phyloP scores from a whole-genome alignment of 169 alveolate genomes.

The Miamiensis avidus region DNA sequence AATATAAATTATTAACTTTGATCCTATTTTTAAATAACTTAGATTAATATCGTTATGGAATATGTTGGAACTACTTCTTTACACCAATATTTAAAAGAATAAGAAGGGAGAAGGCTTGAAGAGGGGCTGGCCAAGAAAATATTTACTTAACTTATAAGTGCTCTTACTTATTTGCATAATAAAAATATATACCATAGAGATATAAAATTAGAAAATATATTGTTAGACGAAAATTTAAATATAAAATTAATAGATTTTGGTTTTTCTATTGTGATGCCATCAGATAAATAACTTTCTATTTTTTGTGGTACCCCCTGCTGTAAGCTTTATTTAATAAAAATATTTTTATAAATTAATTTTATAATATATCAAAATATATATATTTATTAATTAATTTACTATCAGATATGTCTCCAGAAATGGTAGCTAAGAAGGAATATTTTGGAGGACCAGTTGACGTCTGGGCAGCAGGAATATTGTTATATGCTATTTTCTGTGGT shows the following conservation, averaged over 20 bases:
- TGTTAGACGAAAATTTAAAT: slow-evolving; percentile 49
- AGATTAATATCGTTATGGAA: slow-evolving; percentile 44
- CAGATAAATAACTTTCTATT: slow-evolving; percentile 35
- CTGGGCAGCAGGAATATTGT: slow-evolving; percentile 74
- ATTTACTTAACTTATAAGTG: slow-evolving; percentile 49
- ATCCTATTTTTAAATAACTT: background rate
- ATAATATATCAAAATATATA: background rate
- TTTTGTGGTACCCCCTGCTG: slow-evolving; percentile 68
- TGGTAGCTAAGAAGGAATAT: slow-evolving; percentile 54
- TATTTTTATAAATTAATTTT: no score
- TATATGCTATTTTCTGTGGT: slow-evolving; percentile 69
- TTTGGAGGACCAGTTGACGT: slow-evolving; percentile 57
- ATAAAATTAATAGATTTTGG: slow-evolving; percentile 78
- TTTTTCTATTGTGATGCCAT: slow-evolving; percentile 47
- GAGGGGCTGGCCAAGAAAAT: slow-evolving; percentile 54
- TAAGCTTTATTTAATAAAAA: background rate
- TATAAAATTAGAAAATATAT: slow-evolving; percentile 74
- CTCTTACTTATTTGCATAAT: slow-evolving; percentile 56
- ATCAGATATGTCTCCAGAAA: slow-evolving; percentile 69
- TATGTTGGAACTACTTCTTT: slow-evolving; percentile 48
- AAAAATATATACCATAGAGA: slow-evolving; percentile 74
- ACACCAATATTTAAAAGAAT: slow-evolving; percentile 42
- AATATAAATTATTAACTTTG: background rate
- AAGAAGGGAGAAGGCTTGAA: slow-evolving; percentile 33
- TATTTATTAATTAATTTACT: no score